These are phyloP conservation scores for Sporothrix dimorphospora DNA, from an alignment of 2,329 filamentous ascomycete genomes.

Conservation along the genomic window DNA sequence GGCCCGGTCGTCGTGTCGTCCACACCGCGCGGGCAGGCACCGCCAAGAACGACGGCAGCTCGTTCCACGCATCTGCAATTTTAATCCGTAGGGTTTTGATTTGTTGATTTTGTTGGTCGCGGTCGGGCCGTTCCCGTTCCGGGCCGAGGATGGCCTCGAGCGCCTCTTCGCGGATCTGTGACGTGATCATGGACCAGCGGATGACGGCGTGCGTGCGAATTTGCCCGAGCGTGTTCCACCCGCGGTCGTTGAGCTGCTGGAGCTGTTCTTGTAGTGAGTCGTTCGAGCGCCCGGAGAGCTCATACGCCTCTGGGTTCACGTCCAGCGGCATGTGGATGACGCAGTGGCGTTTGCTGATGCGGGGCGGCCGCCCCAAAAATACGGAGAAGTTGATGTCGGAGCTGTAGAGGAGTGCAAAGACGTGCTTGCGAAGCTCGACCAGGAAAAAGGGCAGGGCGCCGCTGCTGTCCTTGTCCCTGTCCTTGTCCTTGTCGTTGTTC, in stretches of 20 bases:
- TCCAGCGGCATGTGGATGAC: conserved; percentile 59
- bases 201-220: conserved; percentile 36
- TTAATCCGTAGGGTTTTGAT: not conserved
- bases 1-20: not conserved
- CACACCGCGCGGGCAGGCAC: conserved; percentile 18
- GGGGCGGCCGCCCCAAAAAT: conserved; percentile 59
- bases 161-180: conserved; percentile 27
- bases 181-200: conserved; percentile 29
- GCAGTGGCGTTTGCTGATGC: conserved; percentile 56
- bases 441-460: conserved; percentile 25
- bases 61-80: conserved; percentile 21
- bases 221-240: conserved; percentile 54
- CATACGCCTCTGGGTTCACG: conserved; percentile 40
- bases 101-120: not conserved
- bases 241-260: conserved; percentile 49
- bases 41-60: conserved; percentile 17
- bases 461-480: not conserved
- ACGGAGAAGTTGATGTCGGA: conserved; percentile 55
- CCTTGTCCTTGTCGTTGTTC: not conserved
- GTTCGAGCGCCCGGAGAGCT: not conserved
- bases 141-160: conserved; percentile 24
- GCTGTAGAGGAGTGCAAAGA: conserved; percentile 26
- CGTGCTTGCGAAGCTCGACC: conserved; percentile 28
- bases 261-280: conserved; percentile 45
- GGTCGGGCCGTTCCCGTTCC: not conserved